Conservation (phyloP, 768 basidiomycete genomes). For the Lactarius vividus region DNA sequence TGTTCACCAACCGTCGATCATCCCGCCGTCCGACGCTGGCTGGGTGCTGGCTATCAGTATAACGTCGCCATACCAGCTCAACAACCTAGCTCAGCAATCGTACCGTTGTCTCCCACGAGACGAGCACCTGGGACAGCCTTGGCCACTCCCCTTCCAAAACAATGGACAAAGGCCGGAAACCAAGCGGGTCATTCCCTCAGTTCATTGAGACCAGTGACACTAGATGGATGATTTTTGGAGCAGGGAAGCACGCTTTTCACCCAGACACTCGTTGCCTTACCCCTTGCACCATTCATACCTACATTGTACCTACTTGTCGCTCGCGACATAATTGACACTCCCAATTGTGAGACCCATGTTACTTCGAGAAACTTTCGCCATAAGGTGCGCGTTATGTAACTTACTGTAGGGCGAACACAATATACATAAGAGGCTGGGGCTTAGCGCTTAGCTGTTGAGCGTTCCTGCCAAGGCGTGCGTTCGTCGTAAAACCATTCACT, state of each 20-base stretch:
- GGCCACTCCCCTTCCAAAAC: slow-evolving; percentile 1
- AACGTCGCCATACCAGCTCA: neutral
- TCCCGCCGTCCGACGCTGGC: slow-evolving; percentile 18
- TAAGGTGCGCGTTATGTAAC: neutral
- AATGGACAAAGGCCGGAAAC: slow-evolving; percentile 13
- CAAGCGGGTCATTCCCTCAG: slow-evolving; percentile 15
- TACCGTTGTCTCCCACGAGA: slow-evolving; percentile 8
- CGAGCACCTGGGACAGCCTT: slow-evolving; percentile 5
- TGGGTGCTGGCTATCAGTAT: slow-evolving; percentile 4
- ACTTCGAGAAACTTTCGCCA: neutral
- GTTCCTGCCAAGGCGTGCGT: neutral
- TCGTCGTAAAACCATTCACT: neutral
- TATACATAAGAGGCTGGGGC: too few relatives aligned
- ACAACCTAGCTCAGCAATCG: neutral
- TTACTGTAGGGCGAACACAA: too few relatives aligned
- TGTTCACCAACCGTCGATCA: slow-evolving; percentile 18
- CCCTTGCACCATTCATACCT: slow-evolving; percentile 15
- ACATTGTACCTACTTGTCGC: slow-evolving; percentile 10
- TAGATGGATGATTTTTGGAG: slow-evolving; percentile 15
- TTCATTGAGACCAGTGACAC: slow-evolving; percentile 9
- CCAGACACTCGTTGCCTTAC: slow-evolving; percentile 1
- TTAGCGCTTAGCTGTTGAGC: too few relatives aligned
- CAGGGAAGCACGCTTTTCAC: neutral
- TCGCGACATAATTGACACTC: neutral
- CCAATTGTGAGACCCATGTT: neutral